phyloP scores from a whole-genome alignment of 345 rosid species.

The Laguncularia racemosa region DNA sequence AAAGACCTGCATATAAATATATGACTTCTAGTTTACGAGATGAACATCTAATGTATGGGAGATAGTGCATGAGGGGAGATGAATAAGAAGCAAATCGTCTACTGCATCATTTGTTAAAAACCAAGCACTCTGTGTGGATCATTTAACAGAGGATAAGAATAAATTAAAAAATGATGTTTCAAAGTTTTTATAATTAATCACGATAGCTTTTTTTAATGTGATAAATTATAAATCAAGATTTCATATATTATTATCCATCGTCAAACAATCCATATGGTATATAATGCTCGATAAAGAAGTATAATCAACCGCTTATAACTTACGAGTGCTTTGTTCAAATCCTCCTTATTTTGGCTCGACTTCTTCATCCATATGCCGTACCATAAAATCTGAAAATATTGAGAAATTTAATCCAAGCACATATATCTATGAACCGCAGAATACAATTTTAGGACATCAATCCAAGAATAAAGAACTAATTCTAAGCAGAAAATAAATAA shows the following conservation, averaged over 20 bases:
- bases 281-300: not conserved
- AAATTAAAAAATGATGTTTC: no score
- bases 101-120: no score
- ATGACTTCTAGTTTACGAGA: no score
- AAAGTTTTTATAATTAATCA: no score
- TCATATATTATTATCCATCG: no score
- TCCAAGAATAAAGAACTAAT: not conserved
- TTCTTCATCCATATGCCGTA: slow-evolving; percentile 57
- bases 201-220: no score
- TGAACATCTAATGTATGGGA: not conserved
- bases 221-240: no score
- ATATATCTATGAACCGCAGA: not conserved
- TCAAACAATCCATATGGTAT: no score
- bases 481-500: no score
- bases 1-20: not conserved
- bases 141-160: no score
- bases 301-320: slow-evolving; percentile 17
- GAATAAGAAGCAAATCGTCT: no score
- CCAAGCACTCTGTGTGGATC: no score
- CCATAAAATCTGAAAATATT: slow-evolving; percentile 44
- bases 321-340: slow-evolving; percentile 29
- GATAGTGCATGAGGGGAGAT: not conserved
- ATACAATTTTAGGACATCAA: not conserved
- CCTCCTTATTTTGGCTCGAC: slow-evolving; percentile 33
- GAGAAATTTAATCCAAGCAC: not conserved